These are phyloP conservation scores for Acmispon strigosus DNA, from an alignment of 306 rosid genomes.

Conservation along the genomic window DNA sequence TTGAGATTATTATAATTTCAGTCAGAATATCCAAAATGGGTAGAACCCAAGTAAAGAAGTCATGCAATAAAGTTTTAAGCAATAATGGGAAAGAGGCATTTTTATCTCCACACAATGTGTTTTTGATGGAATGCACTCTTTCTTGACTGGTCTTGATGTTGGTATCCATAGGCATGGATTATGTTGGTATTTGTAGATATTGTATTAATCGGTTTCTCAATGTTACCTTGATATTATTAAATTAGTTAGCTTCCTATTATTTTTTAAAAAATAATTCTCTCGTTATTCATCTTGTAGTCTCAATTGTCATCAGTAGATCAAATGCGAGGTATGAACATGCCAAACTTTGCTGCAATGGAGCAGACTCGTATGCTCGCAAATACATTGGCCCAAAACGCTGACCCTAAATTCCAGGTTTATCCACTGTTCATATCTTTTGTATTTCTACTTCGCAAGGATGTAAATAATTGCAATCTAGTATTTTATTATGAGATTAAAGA, in stretches of 20 bases:
- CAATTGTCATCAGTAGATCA: conserved; percentile 73
- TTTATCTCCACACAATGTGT: not conserved
- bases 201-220: not conserved
- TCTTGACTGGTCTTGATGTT: not conserved
- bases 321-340: conserved; percentile 55
- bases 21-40: conserved; percentile 3
- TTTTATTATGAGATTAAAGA: not conserved
- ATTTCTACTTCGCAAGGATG: conserved; percentile 16
- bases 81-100: not conserved
- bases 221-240: not conserved
- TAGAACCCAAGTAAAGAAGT: not conserved
- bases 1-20: not conserved
- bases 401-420: conserved; percentile 96
- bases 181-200: not conserved
- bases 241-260: not conserved
- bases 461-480: not conserved
- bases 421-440: not conserved
- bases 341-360: conserved; percentile 80
- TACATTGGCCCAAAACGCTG: conserved; percentile 79
- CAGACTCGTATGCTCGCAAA: conserved; percentile 96
- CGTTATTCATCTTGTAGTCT: conserved; percentile 41
- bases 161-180: not conserved
- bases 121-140: not conserved
- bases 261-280: not conserved
- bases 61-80: not conserved